Evolutionary conservation across 1,139 yeast species (phyloP), one percentile per base, ranked within the genome.

Genomic region (Debaryomyces udenii): DNA sequence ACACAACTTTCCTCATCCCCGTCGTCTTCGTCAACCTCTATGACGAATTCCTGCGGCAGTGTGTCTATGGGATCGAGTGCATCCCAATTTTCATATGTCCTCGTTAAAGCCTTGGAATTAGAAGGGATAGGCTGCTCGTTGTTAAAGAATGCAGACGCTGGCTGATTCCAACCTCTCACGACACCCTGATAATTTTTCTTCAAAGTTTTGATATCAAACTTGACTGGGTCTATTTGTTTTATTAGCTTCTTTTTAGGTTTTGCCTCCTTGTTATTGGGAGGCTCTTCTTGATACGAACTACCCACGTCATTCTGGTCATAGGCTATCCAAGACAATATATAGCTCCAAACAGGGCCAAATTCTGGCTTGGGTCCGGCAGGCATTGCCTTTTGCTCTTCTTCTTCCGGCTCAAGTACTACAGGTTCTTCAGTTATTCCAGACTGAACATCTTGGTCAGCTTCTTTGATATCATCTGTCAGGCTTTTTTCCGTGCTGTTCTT

Each of bases 341-440:
- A 65, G 43, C 62, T 66, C 75, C 76, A 70, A 4, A 59, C 46
- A 2, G 74, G 74, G 40, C 58, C 61, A 46, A 66, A 68, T n/a
- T 59, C 50, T 3, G 62, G 54, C 30, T 55, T 53, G 3, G 13
- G 7, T 4, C 16, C 16, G 2, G 29, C 3, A 15, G 9, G 4
- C 10, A n/a, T 1, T 7, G 18, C 17, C 13, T 24, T 24, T 13
- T 37, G 42, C 17, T 35, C 38, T 11, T 30, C 37, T 24, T 45
- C 48, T 28, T 48, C 49, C n/a, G 50, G 49, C 24, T 44, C 50
- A 34, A 34, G 30, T 3, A 34, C 26, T 26, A 34, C 38, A 7
- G 35, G 39, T 17, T 23, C 42, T 3, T 31, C 38, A 9, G 26
- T 35, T 17, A n/a, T 20, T 20, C 22, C 7, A 20, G 22, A 20